Conservation (phyloP, 495 filamentous ascomycete genomes). For the Penicillium simplicissimum region DNA sequence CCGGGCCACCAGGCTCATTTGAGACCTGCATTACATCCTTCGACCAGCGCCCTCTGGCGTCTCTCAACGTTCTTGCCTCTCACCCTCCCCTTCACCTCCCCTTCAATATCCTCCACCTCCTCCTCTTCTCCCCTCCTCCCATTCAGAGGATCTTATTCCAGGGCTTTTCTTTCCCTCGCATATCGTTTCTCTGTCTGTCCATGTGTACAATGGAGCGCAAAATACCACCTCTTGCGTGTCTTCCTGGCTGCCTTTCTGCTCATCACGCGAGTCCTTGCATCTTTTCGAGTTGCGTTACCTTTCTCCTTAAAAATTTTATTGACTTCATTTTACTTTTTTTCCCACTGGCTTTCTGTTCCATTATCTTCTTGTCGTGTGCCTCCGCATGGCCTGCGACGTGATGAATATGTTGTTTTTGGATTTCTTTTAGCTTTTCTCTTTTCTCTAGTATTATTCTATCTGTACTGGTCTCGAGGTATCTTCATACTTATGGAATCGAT, state of each 20-base stretch:
- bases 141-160: background rate
- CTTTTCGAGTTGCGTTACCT: constrained; percentile 26
- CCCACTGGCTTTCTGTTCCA: constrained; percentile 6
- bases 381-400: constrained; percentile 25
- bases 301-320: constrained; percentile 30
- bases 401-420: constrained; percentile 18
- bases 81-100: background rate
- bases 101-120: constrained; percentile 3
- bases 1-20: background rate
- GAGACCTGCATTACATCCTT: background rate
- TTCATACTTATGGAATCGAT: constrained; percentile 13
- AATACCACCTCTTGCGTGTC: constrained; percentile 45
- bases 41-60: constrained; percentile 2
- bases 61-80: background rate
- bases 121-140: background rate
- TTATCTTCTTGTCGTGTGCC: constrained; percentile 22
- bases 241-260: constrained; percentile 19
- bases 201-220: constrained; percentile 52
- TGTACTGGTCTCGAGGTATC: constrained; percentile 26
- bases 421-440: constrained; percentile 17
- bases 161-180: constrained; percentile 9
- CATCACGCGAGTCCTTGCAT: constrained; percentile 9
- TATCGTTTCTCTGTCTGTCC: constrained; percentile 19
- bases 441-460: constrained; percentile 13
- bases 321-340: constrained; percentile 14